Percentiles rank a stretch among this genome's conserved stretches.
phyloP scores from a whole-genome alignment of 805 yeast genomes.

The Zygoascus flipseniorum region DNA sequence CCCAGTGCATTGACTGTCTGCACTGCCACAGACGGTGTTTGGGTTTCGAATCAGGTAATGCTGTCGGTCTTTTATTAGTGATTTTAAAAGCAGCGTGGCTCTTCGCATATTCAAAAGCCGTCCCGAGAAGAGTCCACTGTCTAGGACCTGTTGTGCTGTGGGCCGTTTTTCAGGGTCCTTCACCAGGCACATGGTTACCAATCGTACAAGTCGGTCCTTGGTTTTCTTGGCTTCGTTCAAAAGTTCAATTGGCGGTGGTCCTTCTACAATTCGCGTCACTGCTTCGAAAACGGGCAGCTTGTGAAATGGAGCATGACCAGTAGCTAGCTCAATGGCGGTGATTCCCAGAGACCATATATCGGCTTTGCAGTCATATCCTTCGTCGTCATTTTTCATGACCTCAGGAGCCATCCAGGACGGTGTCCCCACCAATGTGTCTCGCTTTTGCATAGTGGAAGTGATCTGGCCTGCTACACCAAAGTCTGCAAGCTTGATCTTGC shows the following conservation, averaged over 20 bases:
- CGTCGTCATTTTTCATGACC: constrained; percentile 39
- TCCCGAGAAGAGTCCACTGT: constrained; percentile 36
- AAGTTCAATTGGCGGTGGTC: constrained; percentile 45
- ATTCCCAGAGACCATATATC: constrained; percentile 97
- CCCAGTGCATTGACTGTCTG: no score
- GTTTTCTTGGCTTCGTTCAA: constrained; percentile 28
- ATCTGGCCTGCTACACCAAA: constrained; percentile 90
- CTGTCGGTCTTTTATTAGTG: no score
- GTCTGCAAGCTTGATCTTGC: constrained; percentile 76
- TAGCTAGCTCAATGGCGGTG: constrained; percentile 75
- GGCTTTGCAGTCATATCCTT: constrained; percentile 64
- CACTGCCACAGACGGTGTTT: no score
- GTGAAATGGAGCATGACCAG: constrained; percentile 75
- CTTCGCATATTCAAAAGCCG: no score
- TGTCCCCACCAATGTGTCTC: constrained; percentile 84
- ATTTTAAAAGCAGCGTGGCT: no score
- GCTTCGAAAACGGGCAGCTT: constrained; percentile 71
- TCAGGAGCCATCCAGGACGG: constrained; percentile 99
- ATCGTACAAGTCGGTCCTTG: constrained; percentile 39
- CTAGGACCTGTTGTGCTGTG: constrained; percentile 44
- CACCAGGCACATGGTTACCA: constrained; percentile 55
- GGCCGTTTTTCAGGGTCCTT: constrained; percentile 65
- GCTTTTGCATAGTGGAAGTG: constrained; percentile 40
- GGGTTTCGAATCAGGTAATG: no score
- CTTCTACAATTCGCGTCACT: constrained; percentile 57